These are phyloP conservation scores for Colletotrichum sp. DNA, from an alignment of 2,329 filamentous ascomycete species.

Conservation along the genomic window DNA sequence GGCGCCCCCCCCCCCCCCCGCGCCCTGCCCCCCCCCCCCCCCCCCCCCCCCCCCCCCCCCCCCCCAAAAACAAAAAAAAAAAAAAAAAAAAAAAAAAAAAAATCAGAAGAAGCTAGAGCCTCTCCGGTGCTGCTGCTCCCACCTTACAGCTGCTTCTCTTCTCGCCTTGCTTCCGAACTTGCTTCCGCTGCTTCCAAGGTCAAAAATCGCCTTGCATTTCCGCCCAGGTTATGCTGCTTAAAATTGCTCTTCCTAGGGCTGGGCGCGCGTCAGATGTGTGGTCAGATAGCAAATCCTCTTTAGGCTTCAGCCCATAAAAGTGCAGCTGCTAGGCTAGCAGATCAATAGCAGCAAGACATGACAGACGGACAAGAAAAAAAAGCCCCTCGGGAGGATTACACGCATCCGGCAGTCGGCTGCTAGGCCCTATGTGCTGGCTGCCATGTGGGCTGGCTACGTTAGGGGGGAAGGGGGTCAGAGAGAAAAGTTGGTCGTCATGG, in stretches of 20 bases:
- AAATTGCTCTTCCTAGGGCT: constrained; percentile 1
- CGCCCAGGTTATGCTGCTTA: background rate
- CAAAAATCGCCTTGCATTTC: background rate
- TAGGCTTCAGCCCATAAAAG: background rate
- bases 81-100: background rate
- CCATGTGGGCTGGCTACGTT: background rate
- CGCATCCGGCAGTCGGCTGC: background rate
- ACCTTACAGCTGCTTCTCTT: background rate
- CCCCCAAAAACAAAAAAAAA: no score
- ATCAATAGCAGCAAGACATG: background rate
- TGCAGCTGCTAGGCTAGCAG: background rate
- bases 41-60: no score
- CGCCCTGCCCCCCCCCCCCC: no score
- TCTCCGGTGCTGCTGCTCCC: background rate
- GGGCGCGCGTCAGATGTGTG: constrained; percentile 14
- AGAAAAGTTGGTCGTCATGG: background rate
- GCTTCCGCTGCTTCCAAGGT: background rate
- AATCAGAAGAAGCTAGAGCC: background rate
- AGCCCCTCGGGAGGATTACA: background rate
- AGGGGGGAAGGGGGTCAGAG: background rate
- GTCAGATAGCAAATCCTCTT: constrained; percentile 1
- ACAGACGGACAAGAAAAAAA: background rate
- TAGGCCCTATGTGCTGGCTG: background rate
- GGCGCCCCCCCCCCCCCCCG: no score
- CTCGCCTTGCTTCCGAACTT: background rate